Conservation (phyloP, 805 yeast genomes). For the Deakozyma indianensis region DNA sequence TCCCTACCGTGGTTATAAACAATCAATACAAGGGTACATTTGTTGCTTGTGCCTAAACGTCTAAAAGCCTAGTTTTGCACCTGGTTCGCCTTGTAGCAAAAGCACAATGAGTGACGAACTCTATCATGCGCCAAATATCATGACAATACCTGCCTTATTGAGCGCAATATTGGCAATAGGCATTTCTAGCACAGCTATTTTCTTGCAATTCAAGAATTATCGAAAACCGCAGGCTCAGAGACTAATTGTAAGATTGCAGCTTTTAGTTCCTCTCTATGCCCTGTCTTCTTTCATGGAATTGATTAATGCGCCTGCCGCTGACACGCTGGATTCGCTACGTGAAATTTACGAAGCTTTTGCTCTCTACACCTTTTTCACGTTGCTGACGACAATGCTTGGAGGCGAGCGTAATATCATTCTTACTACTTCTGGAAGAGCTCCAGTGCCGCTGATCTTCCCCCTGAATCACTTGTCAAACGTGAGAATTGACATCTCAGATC, state of each 20-base stretch:
- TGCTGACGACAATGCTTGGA: conserved; percentile 71
- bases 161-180: conserved; percentile 19
- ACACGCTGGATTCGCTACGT: conserved; percentile 54
- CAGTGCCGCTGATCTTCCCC: conserved; percentile 50
- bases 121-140: background rate
- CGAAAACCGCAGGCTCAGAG: conserved; percentile 84
- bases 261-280: conserved; percentile 73
- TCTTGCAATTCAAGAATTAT: conserved; percentile 51
- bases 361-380: conserved; percentile 79
- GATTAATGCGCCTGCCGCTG: conserved; percentile 29
- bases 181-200: conserved; percentile 33
- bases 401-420: conserved; percentile 83
- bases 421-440: conserved; percentile 52
- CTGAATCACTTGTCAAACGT: conserved; percentile 24
- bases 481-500: conserved; percentile 73
- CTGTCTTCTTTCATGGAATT: conserved; percentile 50
- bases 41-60: no score
- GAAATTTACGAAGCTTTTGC: conserved; percentile 95
- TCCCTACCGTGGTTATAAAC: no score
- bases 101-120: background rate
- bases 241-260: conserved; percentile 62
- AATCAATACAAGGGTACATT: no score
- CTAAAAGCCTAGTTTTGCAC: no score
- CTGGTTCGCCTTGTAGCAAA: no score
- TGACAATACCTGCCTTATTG: background rate